phyloP scores from a whole-genome alignment of 805 yeast species.

The Cyberlindnera meyerae region DNA sequence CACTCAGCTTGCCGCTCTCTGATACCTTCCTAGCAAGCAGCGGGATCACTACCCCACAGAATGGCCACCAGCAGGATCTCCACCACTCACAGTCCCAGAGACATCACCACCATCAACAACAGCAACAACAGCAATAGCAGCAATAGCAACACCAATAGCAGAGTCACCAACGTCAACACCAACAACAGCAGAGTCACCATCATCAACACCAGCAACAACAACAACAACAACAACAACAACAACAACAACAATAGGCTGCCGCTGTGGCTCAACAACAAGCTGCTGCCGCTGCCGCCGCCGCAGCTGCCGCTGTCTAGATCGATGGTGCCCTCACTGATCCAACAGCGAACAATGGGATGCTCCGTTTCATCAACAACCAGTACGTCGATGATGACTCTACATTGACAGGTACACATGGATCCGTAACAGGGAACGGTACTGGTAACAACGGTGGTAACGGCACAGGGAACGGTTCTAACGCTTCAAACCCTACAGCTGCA shows the following conservation, averaged over 20 bases:
- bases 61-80: constrained; percentile 9
- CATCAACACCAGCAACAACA: constrained; percentile 15
- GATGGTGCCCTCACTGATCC: constrained; percentile 20
- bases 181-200: constrained; percentile 11
- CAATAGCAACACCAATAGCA: constrained; percentile 7
- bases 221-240: constrained; percentile 14
- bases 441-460: too few relatives aligned
- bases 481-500: too few relatives aligned
- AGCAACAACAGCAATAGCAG: constrained; percentile 5
- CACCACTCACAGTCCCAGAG: constrained; percentile 4
- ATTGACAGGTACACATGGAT: too few relatives aligned
- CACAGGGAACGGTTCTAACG: too few relatives aligned
- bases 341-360: constrained; percentile 21
- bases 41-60: constrained; percentile 5
- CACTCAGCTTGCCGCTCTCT: constrained; percentile 10
- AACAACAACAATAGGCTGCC: constrained; percentile 10
- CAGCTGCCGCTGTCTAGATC: constrained; percentile 14
- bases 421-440: too few relatives aligned
- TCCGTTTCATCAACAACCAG: constrained; percentile 28
- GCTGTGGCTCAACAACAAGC: constrained; percentile 9
- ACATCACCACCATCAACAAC: constrained; percentile 2
- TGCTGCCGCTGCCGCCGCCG: constrained; percentile 12
- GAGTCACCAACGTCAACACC: constrained; percentile 5
- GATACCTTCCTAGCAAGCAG: constrained; percentile 11
- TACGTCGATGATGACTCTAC: constrained; percentile 28